Evolutionary conservation across 2,329 filamentous ascomycete species (phyloP), one percentile per base, ranked within the genome.

Genomic region (Colletotrichum paranaense): DNA sequence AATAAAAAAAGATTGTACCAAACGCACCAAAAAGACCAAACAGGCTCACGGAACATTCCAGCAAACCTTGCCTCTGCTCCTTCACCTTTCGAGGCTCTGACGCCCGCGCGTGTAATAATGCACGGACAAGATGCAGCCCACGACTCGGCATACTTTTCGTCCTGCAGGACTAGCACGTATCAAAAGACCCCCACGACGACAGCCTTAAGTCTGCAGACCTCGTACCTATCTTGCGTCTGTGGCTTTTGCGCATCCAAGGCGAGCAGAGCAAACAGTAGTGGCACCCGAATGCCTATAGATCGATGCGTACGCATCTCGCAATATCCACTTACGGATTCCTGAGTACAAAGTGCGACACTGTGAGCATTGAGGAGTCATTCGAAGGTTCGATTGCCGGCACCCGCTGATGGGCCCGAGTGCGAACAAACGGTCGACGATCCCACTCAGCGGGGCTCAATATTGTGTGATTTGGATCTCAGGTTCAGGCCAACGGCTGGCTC

Each of bases 141-240:
- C 62, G 67, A 73, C 71, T 73, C 71, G 71, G 32, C n/a, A 71
- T 46, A 62, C 56, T 62, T 73, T 73, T n/a, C 6, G n/a, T 28
- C 46, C 46, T 65, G 70, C 59, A 65, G 67, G 56, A 42, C 56
- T 55, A 52, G 58, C 53, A 49, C 53, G 65, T 68, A 63, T 63
- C 69, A 68, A 49, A 38, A 49, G 58, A 38, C 24, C 22, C 63
- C 49, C 57, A 57, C 56, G 56, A 32, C 26, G 30, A 24, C 24
- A 32, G 30, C 24, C 58, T 32, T 32, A 32, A 19, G 7, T 19
- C 42, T 49, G 42, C 19, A 49, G 16, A 6, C 42, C 19, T 9
- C 19, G 42, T n/a, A 49, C 42, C 42, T 49, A 22, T 49, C 42
- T 22, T 24, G 14, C 32, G 28, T 38, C 26, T 3, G 24, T 62